Conservation (phyloP, 805 yeast species). For the Candida broadrunensis region DNA sequence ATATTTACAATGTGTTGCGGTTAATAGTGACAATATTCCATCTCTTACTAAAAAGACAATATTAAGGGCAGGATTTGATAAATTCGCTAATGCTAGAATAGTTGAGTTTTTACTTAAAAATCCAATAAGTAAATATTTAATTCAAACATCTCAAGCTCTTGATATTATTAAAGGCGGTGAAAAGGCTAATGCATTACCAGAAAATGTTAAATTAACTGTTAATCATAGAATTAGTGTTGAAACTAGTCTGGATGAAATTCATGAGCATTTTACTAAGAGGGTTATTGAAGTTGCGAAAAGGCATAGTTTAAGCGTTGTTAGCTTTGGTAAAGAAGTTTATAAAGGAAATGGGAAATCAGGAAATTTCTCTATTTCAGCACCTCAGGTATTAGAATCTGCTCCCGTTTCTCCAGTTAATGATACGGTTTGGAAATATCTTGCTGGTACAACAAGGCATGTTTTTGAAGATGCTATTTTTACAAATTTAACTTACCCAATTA, state of each 20-base stretch:
- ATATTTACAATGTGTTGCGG: slow-evolving; percentile 61
- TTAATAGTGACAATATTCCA: slow-evolving; percentile 33
- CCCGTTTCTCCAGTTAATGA: slow-evolving; percentile 40
- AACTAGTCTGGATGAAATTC: slow-evolving; percentile 16
- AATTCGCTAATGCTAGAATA: slow-evolving; percentile 26
- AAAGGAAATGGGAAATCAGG: slow-evolving; percentile 16
- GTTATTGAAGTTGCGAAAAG: slow-evolving; percentile 22
- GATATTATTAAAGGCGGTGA: slow-evolving; percentile 35
- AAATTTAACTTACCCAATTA: slow-evolving; percentile 22
- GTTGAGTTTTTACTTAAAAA: slow-evolving; percentile 15
- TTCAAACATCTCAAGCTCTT: slow-evolving; percentile 33
- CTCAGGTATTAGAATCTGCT: slow-evolving; percentile 37
- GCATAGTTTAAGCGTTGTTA: slow-evolving; percentile 27
- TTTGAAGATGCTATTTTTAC: slow-evolving; percentile 40
- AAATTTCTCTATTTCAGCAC: slow-evolving; percentile 8
- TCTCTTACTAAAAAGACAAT: slow-evolving; percentile 26
- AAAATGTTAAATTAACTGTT: slow-evolving; percentile 22
- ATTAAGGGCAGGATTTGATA: slow-evolving; percentile 31
- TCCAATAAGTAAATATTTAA: slow-evolving; percentile 20
- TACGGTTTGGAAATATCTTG: slow-evolving; percentile 37
- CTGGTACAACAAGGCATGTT: slow-evolving; percentile 42
- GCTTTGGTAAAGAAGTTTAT: slow-evolving; percentile 23
- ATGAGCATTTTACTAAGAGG: slow-evolving; percentile 16
- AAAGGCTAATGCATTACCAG: slow-evolving; percentile 38
- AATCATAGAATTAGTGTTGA: slow-evolving; percentile 35